Evolutionary conservation across 257 asterid species (phyloP), one percentile per base, ranked within the genome.

Genomic region (Mentha longifolia): DNA sequence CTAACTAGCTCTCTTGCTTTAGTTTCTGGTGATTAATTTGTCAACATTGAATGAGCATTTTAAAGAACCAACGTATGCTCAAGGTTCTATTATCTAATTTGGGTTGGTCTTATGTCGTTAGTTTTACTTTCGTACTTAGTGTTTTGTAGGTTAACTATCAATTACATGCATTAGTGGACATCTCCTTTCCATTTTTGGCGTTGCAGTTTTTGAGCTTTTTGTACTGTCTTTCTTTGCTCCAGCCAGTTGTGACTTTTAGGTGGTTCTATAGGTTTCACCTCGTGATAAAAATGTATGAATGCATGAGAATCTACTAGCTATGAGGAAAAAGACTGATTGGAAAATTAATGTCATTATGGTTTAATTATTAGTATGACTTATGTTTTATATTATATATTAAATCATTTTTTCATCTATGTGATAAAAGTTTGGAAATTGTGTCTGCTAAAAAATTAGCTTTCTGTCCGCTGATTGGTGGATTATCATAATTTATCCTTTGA

Each of bases 401-500:
- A 68, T 35, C 41, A 52, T 54, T 37, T 9, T 35, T 77, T 65
- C 22, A 25, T 49, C 57, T 11, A 39, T 54, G 42, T 63, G 59
- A 60, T 68, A 12, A 52, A 68, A 3, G 9, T 43, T 35, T 56
- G 12, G 57, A 67, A 58, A 55, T 42, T 65, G 61, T 68, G 43
- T 30, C 25, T n/a, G 22, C 39, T 43, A 25, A 45, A 19, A 19
- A n/a, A 55, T 5, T 43, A 42, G 19, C 55, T 47, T 51, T 72
- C 31, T 54, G 42, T 60, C 60, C 57, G 47, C 71, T 65, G 62
- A 57, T 65, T 25, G 17, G 61, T 17, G 31, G 33, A 46, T 71
- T 69, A 57, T 28, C 46, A 59, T 65, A 45, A 74, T 65, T 45
- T 42, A 67, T 51, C 28, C 30, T 67, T 65, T 67, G 71, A 43